These are phyloP conservation scores for Auxenochlorella pyrenoidosa DNA, from an alignment of 139 green algal species.

Conservation along the genomic window DNA sequence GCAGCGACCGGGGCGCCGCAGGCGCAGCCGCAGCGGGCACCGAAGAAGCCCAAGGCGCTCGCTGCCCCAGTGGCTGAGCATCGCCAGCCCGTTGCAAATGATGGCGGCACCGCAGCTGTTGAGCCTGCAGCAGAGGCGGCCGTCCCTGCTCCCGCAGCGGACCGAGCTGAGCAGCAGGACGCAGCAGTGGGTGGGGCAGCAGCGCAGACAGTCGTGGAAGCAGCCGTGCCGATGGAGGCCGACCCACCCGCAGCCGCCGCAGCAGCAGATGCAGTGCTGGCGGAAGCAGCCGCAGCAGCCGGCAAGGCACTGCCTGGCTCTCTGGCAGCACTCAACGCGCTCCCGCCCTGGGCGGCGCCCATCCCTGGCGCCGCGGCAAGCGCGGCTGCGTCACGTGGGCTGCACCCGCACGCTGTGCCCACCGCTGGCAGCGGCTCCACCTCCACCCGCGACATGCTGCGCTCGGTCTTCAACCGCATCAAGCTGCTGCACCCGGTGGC, in stretches of 20 bases:
- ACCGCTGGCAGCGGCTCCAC: slow-evolving; percentile 20
- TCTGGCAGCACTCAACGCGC: neutral
- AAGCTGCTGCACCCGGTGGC: slow-evolving; percentile 38
- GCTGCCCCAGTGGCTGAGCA: neutral
- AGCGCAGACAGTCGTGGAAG: neutral
- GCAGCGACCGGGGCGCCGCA: neutral
- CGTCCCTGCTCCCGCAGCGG: too few species aligned
- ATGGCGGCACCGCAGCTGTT: neutral
- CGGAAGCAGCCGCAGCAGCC: neutral
- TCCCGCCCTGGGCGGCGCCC: neutral
- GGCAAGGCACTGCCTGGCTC: neutral
- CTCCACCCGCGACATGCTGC: slow-evolving; percentile 35
- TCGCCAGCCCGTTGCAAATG: neutral
- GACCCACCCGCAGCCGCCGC: neutral
- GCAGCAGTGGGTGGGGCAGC: neutral
- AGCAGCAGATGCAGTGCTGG: neutral
- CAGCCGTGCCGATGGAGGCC: neutral
- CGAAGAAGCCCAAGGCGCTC: neutral
- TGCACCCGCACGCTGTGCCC: neutral
- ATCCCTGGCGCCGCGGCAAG: neutral
- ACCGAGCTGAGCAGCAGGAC: too few species aligned
- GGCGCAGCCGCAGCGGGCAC: neutral
- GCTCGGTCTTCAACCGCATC: slow-evolving; percentile 35
- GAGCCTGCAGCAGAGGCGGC: neutral
- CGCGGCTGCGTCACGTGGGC: neutral